Percentiles rank a stretch among this genome's conserved stretches.
These are phyloP conservation scores for Kluyveromyces nonfermentans DNA, from an alignment of 805 yeast genomes.

Conservation along the genomic window DNA sequence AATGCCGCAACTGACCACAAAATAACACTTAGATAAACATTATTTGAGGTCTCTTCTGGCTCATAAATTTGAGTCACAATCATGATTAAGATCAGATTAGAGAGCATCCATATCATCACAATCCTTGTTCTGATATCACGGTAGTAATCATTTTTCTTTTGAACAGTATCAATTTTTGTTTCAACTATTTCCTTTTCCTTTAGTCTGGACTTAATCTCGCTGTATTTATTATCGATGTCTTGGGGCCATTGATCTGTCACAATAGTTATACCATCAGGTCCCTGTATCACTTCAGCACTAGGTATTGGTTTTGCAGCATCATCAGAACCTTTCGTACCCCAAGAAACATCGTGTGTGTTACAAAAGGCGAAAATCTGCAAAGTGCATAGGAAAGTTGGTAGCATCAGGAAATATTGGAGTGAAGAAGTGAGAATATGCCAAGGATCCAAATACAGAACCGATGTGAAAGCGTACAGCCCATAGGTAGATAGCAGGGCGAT, in stretches of 20 bases:
- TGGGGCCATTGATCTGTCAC: conserved; percentile 48
- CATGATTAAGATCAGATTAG: conserved; percentile 75
- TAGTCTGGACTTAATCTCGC: conserved; percentile 30
- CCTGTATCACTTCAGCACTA: conserved; percentile 71
- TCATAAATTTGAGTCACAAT: conserved; percentile 76
- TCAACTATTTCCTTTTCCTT: conserved; percentile 28
- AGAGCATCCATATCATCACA: conserved; percentile 88
- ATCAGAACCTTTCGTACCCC: conserved; percentile 98
- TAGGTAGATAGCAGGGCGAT: conserved; percentile 84
- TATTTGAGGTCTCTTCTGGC: conserved; percentile 54
- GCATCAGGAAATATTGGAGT: conserved; percentile 74
- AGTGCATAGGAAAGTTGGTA: conserved; percentile 88
- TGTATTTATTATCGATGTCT: conserved; percentile 30
- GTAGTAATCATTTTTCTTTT: conserved; percentile 68
- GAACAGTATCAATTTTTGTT: conserved; percentile 20
- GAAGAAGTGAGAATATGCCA: conserved; percentile 93
- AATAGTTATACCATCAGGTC: conserved; percentile 75
- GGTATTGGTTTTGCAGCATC: conserved; percentile 61
- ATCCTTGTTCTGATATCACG: conserved; percentile 91
- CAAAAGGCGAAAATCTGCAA: conserved; percentile 94
- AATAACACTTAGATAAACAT: conserved; percentile 73
- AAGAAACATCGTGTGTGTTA: conserved; percentile 94
- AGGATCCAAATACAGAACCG: conserved; percentile 82
- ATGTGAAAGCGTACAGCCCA: conserved; percentile 77
- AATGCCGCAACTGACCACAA: conserved; percentile 88